Evolutionary conservation across 2,329 filamentous ascomycete species (phyloP), one percentile per base, ranked within the genome.

Genomic region (Ceratocystis lukuohia): DNA sequence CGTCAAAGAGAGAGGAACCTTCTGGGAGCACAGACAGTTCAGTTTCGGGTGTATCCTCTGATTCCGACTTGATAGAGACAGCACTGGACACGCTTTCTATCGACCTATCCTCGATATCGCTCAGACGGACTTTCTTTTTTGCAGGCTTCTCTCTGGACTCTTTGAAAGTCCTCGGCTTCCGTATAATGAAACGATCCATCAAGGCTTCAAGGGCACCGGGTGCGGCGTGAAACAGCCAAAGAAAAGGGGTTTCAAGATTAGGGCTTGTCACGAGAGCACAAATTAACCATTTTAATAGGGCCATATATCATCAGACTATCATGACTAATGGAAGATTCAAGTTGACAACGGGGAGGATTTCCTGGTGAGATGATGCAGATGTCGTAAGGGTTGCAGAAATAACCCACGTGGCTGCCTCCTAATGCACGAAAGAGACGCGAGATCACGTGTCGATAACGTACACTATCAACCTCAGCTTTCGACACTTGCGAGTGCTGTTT

Each of bases 141-240:
- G 62, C 48, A 3, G 30, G 62, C 22, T 41, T 61, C 2, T 64
- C 53, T 12, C 6, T 15, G 2, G 28, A 30, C 28, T 45, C 7
- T 28, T 44, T 20, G 15, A 15, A 8, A n/a, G 15, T 25, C 46
- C 57, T 59, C 20, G 65, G 44, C 22, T 41, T 57, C 28, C 57
- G 41, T 46, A 50, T 61, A 22, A 66, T n/a, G 46, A 66, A 66
- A 33, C 48, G 46, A 25, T 66, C 65, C 65, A 66, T 66, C 10
- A 17, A 57, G 10, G 22, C 22, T 22, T 57, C 25, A 30, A 57
- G 10, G 6, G 10, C 28, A 59, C n/a, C 3, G n/a, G 17, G 25
- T 30, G 17, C 15, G 22, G 28, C 33, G 28, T 53, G 17, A 53
- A 53, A 28, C 48, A 28, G 22, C 48, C 22, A n/a, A 53, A 25